Conservation (phyloP, 768 basidiomycete genomes). For the Exidia glandulosa region DNA sequence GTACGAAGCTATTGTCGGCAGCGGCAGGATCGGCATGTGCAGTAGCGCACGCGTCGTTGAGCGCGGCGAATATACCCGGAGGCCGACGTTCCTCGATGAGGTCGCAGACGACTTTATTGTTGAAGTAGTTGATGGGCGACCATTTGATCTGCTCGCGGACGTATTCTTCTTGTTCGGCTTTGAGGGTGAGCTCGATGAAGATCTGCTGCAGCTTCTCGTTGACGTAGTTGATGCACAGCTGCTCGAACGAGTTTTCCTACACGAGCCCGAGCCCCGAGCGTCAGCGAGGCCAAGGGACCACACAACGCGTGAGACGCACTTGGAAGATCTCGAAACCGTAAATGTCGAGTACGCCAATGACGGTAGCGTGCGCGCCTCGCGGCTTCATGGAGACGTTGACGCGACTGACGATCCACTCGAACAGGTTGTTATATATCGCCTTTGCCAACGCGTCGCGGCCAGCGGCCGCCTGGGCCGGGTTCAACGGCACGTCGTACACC, state of each 20-base stretch:
- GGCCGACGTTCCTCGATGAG: conserved; percentile 94
- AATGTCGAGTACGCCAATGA: conserved; percentile 96
- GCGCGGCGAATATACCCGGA: conserved; percentile 92
- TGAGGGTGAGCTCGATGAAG: conserved; percentile 96
- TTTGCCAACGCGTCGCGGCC: conserved; percentile 90
- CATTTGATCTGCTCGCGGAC: conserved; percentile 98
- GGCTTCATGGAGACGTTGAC: conserved; percentile 96
- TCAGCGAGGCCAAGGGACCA: neutral
- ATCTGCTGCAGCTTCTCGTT: conserved; percentile 99
- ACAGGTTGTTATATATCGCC: conserved; percentile 95
- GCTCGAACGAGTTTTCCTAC: conserved; percentile 91
- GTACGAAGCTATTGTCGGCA: conserved; percentile 93
- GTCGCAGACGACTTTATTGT: conserved; percentile 96
- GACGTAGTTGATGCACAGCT: conserved; percentile 99
- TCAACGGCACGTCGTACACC: conserved; percentile 92
- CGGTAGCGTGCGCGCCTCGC: conserved; percentile 53
- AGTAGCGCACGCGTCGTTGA: conserved; percentile 98
- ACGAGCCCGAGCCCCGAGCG: conserved; percentile 4
- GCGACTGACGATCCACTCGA: conserved; percentile 97
- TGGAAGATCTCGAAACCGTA: conserved; percentile 99
- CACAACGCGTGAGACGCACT: conserved; percentile 26
- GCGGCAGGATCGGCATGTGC: conserved; percentile 95
- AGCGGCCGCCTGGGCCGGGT: conserved; percentile 80
- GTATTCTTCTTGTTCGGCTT: conserved; percentile 99
- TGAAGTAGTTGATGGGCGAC: conserved; percentile 99